Evolutionary conservation across 2,329 filamentous ascomycete genomes (phyloP).

Genomic region (Metarhizium humberi): DNA sequence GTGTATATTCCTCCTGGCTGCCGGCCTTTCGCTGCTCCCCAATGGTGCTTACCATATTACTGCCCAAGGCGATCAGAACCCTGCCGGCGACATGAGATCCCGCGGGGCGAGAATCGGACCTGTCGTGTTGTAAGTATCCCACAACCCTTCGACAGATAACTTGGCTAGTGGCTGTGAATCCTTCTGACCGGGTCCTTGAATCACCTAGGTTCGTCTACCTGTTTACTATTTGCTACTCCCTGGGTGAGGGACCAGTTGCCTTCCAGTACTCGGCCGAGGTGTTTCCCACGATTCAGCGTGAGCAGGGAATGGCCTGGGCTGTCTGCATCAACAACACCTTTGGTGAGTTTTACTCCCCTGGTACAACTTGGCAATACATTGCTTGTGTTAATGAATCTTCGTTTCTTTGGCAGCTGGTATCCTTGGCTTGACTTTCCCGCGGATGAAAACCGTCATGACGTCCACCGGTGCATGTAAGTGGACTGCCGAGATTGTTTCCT

Average conservation of each 20-base stretch:
- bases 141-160: no score
- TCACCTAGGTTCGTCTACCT: conserved; percentile 17
- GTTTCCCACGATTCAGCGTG: conserved; percentile 56
- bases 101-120: conserved; percentile 11
- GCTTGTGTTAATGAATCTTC: background rate
- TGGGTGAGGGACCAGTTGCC: conserved; percentile 52
- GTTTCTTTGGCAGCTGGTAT: conserved; percentile 1
- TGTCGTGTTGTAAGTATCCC: conserved; percentile 9
- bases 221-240: conserved; percentile 17
- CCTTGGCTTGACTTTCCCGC: conserved; percentile 42
- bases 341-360: conserved; percentile 7
- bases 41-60: conserved; percentile 11
- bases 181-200: background rate
- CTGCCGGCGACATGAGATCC: conserved; percentile 7
- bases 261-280: conserved; percentile 59
- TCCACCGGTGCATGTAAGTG: conserved; percentile 20
- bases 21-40: conserved; percentile 14
- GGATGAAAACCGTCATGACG: conserved; percentile 22
- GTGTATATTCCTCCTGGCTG: conserved; percentile 18
- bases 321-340: conserved; percentile 30
- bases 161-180: background rate
- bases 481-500: background rate
- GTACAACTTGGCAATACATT: no score
- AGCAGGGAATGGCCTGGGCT: conserved; percentile 58
- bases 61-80: conserved; percentile 8